These are phyloP conservation scores for Trametes cingulata DNA, from an alignment of 768 basidiomycete genomes.

Conservation along the genomic window DNA sequence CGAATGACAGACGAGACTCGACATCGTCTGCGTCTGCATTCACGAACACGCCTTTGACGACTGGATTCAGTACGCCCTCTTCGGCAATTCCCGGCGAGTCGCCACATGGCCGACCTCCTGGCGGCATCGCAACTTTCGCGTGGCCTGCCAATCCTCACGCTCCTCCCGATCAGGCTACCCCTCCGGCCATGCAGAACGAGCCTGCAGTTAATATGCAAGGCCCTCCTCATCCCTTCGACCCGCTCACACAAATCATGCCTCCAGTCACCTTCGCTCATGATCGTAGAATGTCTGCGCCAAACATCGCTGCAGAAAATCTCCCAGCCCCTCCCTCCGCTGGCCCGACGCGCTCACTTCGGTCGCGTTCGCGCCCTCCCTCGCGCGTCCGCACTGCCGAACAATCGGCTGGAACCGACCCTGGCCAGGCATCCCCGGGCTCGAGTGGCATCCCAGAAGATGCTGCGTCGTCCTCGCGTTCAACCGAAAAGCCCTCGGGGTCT, in stretches of 20 bases:
- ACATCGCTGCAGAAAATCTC: slow-evolving; percentile 44
- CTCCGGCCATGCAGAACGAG: slow-evolving; percentile 37
- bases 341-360: slow-evolving; percentile 57
- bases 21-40: slow-evolving; percentile 58
- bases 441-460: slow-evolving; percentile 20
- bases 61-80: slow-evolving; percentile 29
- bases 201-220: slow-evolving; percentile 25
- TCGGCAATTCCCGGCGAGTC: slow-evolving; percentile 65
- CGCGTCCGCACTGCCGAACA: slow-evolving; percentile 49
- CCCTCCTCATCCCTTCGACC: slow-evolving; percentile 28
- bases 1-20: slow-evolving; percentile 72
- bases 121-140: slow-evolving; percentile 69
- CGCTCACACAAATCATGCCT: slow-evolving; percentile 46
- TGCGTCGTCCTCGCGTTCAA: slow-evolving; percentile 15
- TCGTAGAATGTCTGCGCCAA: slow-evolving; percentile 76
- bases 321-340: slow-evolving; percentile 45
- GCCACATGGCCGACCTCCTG: slow-evolving; percentile 62
- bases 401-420: slow-evolving; percentile 34
- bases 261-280: slow-evolving; percentile 60
- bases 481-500: slow-evolving; percentile 48
- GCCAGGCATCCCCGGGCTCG: slow-evolving; percentile 20
- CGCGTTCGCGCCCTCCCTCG: slow-evolving; percentile 72
- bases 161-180: slow-evolving; percentile 39
- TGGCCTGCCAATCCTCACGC: slow-evolving; percentile 55
- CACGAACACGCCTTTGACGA: slow-evolving; percentile 53